phyloP scores from a whole-genome alignment of 768 basidiomycete genomes.

The Auricularia auricula-judae region DNA sequence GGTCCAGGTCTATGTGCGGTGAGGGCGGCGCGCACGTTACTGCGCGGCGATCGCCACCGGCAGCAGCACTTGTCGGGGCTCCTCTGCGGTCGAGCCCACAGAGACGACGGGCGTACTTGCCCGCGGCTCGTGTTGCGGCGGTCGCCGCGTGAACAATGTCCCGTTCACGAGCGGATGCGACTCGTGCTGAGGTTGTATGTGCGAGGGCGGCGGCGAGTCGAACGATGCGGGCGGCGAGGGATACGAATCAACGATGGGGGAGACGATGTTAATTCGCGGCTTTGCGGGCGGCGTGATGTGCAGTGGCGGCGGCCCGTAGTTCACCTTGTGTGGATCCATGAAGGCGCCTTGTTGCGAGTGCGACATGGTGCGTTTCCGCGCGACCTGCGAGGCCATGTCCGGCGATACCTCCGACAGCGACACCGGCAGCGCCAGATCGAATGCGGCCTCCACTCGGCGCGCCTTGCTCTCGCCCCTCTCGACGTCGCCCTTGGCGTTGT shows the following conservation, averaged over 20 bases:
- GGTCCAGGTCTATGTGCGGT: background rate
- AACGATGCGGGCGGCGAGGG: slow-evolving; percentile 30
- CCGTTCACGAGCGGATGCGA: background rate
- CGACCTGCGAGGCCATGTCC: slow-evolving; percentile 1
- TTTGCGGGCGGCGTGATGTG: slow-evolving; percentile 4
- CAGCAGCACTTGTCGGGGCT: background rate
- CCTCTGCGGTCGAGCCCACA: background rate
- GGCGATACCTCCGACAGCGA: slow-evolving; percentile 5
- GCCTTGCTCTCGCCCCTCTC: slow-evolving; percentile 87
- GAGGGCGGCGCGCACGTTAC: background rate
- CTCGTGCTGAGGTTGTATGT: too few relatives aligned
- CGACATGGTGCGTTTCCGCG: slow-evolving; percentile 1
- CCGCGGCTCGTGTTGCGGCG: background rate
- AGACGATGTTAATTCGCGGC: slow-evolving; percentile 3
- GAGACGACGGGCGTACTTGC: background rate
- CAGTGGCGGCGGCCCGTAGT: slow-evolving; percentile 1
- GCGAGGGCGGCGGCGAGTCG: slow-evolving; percentile 23
- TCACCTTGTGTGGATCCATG: slow-evolving; percentile 1
- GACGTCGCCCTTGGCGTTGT: slow-evolving; percentile 85
- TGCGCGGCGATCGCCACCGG: background rate
- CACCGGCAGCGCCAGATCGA: slow-evolving; percentile 57
- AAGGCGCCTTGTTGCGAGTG: background rate
- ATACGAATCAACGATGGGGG: slow-evolving; percentile 21
- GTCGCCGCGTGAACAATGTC: background rate
- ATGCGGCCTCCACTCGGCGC: slow-evolving; percentile 61